A percentile compares a stretch with the other conserved stretches of the same genome.
These are phyloP conservation scores for Naganishia randhawae DNA, from an alignment of 768 basidiomycete genomes.

Conservation along the genomic window DNA sequence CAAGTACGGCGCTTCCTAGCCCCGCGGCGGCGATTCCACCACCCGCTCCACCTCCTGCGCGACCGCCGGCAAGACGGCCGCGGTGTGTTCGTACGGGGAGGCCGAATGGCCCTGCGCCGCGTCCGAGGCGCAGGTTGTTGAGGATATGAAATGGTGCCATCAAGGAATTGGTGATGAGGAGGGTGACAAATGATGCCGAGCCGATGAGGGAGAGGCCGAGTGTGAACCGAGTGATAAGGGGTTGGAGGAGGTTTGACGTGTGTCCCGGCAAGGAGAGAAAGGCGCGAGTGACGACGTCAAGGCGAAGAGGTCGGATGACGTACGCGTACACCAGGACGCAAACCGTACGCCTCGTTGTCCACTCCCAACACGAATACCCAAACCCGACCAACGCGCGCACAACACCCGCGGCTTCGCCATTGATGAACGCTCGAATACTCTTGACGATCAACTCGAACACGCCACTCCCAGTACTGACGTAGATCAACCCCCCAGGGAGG, in stretches of 20 bases:
- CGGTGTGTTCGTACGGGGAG: constrained; percentile 15
- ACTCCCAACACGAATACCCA: background rate
- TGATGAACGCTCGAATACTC: constrained; percentile 28
- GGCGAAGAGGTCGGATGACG: background rate
- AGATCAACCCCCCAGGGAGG: constrained; percentile 21
- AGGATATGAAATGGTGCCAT: constrained; percentile 27
- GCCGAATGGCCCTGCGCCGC: constrained; percentile 24
- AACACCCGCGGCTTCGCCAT: constrained; percentile 28
- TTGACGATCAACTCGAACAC: constrained; percentile 29
- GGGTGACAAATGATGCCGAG: constrained; percentile 26
- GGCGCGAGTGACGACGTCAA: background rate
- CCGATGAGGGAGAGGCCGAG: constrained; percentile 31
- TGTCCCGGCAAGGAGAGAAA: background rate
- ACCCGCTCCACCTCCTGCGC: constrained; percentile 11
- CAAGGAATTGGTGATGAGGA: constrained; percentile 27
- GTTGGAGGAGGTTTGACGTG: background rate
- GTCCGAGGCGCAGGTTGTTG: constrained; percentile 29
- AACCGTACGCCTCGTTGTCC: background rate
- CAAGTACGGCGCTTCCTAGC: constrained; percentile 26
- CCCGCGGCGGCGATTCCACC: constrained; percentile 11
- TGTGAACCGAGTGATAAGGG: constrained; percentile 24
- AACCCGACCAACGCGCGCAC: background rate
- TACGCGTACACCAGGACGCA: background rate
- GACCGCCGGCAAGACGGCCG: background rate
- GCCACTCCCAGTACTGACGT: constrained; percentile 23